Evolutionary conservation across 2,329 filamentous ascomycete species (phyloP).

Genomic region (Daldinia sp.): DNA sequence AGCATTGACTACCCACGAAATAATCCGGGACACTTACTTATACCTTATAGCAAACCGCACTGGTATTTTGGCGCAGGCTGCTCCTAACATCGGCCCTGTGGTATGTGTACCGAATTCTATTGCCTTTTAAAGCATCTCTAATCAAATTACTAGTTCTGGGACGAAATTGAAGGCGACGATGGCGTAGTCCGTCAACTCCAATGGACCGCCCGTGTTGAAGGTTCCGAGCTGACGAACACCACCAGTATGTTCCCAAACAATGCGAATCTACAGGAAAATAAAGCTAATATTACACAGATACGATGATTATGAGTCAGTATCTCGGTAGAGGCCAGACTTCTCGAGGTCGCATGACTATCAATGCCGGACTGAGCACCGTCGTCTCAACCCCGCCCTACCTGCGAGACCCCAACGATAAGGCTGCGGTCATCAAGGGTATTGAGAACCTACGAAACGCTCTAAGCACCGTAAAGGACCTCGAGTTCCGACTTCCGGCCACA

Average conservation of each 20-base stretch:
- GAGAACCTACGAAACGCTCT: constrained; percentile 69
- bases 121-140: constrained; percentile 11
- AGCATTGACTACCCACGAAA: constrained; percentile 31
- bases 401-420: constrained; percentile 67
- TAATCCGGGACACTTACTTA: constrained; percentile 16
- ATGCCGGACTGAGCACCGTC: constrained; percentile 65
- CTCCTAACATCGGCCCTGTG: constrained; percentile 73
- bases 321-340: constrained; percentile 73
- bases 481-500: constrained; percentile 65
- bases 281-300: constrained; percentile 48
- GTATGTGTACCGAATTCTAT: constrained; percentile 47
- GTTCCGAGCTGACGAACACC: constrained; percentile 54
- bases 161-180: constrained; percentile 67
- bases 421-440: constrained; percentile 71
- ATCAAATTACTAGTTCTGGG: constrained; percentile 58
- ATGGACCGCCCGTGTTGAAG: constrained; percentile 74
- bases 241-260: constrained; percentile 46
- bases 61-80: constrained; percentile 72
- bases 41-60: constrained; percentile 49
- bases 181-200: constrained; percentile 73
- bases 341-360: constrained; percentile 72
- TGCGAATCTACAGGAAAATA: neutral
- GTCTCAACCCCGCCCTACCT: constrained; percentile 72
- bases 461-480: constrained; percentile 66
- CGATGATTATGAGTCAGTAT: constrained; percentile 69